Base-by-base conservation (phyloP, 1,284 basidiomycete genomes). In the Thecaphora frezii region DNA sequence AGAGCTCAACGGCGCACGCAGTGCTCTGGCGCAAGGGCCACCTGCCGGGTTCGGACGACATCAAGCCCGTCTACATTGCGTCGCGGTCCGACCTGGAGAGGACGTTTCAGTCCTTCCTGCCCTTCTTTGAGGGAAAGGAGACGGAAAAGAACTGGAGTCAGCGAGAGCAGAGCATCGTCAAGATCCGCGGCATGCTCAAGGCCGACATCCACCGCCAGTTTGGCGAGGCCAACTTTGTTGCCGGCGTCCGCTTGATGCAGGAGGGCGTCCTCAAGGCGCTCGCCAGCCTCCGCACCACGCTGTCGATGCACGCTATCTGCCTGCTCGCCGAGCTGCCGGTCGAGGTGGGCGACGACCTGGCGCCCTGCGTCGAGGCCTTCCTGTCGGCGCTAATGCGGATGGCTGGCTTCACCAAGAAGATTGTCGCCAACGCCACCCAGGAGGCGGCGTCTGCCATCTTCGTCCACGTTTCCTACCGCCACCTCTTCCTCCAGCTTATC, bases 81-180 rank as follows among this genome's bases (percentile, higher is more conserved):
- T 93, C 90, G 14, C 83, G 83, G 48, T 84, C 85, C 69, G 94
- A 98, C 79, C 80, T 98, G 38, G 91, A 93, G 72, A 85, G 84
- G 55, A 92, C 96, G 69, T 90, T 97, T 72, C 81, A 84, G 5
- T 80, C 81, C 18, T 92, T 96, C 88, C 76, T 85, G 21, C 88
- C 88, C 46, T 82, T 83, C 54, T 97, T 97, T 72, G 89, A 91
- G 87, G 93, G 92, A 18, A 96, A 87, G 81, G 96, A 99, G 81
- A 91, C 90, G 0, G 94, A 98, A 76, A 90, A 94, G 70, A 99
- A 99, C 74, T 99, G 94, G 94, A 84, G 86, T 40, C 82, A 84
- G 23, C 85, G 94, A 60, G 94, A 99, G 64, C 86, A 85, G 59
- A 84, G 88, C 14, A 83, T 97, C 55, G 83, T 87, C 44, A 85